Percentiles rank a stretch among this genome's conserved stretches.
phyloP scores from a whole-genome alignment of 805 yeast species.

The Lachancea cidri region DNA sequence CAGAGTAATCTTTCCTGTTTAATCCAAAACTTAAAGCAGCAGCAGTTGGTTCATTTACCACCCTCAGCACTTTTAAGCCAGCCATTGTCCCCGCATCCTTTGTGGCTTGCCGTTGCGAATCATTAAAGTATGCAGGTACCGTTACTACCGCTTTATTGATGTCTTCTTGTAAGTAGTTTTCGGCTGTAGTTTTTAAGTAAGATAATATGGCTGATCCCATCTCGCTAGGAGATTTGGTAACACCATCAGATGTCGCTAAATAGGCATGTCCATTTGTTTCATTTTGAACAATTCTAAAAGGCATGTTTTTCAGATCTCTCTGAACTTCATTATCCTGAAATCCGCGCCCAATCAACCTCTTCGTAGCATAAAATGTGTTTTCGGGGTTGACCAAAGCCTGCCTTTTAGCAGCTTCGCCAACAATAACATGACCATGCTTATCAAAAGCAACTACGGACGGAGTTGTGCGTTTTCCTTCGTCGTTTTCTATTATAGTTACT shows the following conservation, averaged over 20 bases:
- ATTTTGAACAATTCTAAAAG: conserved; percentile 57
- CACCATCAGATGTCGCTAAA: conserved; percentile 39
- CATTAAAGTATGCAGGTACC: conserved; percentile 82
- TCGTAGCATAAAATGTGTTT: conserved; percentile 77
- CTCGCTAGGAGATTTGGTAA: conserved; percentile 60
- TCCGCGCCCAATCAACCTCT: conserved; percentile 72
- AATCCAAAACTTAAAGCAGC: conserved; percentile 81
- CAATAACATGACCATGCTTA: conserved; percentile 41
- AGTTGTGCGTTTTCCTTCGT: conserved; percentile 70
- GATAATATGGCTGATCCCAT: conserved; percentile 60
- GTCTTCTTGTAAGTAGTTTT: conserved; percentile 45
- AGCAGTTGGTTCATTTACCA: conserved; percentile 80
- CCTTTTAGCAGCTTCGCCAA: conserved; percentile 71
- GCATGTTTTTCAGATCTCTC: conserved; percentile 55
- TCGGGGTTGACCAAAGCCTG: conserved; percentile 72
- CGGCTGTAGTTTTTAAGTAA: conserved; percentile 65
- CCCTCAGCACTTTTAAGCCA: conserved; percentile 71
- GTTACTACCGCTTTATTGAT: conserved; percentile 74
- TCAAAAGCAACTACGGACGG: conserved; percentile 73
- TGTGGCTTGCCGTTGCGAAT: conserved; percentile 80
- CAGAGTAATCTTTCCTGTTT: conserved; percentile 42
- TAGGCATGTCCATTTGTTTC: conserved; percentile 62
- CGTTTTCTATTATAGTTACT: conserved; percentile 61
- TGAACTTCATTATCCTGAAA: conserved; percentile 67
- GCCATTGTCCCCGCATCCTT: conserved; percentile 70